A percentile compares a stretch with the other conserved stretches of the same genome.
phyloP scores from a whole-genome alignment of 2,329 filamentous ascomycete genomes.

The Calcarisporium arbuscula region DNA sequence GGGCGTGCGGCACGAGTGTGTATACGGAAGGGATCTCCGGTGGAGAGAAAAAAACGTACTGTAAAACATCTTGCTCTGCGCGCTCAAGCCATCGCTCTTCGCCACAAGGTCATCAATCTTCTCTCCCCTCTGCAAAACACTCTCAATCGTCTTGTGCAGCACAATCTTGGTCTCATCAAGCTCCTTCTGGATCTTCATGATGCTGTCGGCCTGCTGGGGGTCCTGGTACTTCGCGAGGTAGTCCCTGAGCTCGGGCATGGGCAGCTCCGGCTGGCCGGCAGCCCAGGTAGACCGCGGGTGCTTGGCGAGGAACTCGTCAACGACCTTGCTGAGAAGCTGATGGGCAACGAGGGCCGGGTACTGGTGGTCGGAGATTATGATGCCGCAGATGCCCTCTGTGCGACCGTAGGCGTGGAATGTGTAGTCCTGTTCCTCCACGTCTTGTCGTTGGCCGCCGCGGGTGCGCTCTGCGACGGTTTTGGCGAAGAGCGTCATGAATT shows the following conservation, averaged over 20 bases:
- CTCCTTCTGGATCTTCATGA: constrained; percentile 93
- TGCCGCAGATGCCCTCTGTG: constrained; percentile 66
- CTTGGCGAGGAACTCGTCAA: constrained; percentile 78
- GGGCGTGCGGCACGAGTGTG: too few species aligned
- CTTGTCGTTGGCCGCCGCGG: constrained; percentile 71
- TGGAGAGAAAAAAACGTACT: constrained; percentile 37
- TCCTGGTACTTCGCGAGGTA: constrained; percentile 75
- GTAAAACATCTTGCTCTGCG: constrained; percentile 97
- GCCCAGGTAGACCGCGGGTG: constrained; percentile 66
- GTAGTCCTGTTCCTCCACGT: constrained; percentile 76
- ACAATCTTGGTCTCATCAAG: constrained; percentile 97
- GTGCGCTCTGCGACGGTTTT: constrained; percentile 86
- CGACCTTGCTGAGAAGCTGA: constrained; percentile 75
- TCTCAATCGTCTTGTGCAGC: constrained; percentile 93
- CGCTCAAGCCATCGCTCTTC: constrained; percentile 86
- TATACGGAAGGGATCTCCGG: too few species aligned
- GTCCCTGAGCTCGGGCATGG: constrained; percentile 70
- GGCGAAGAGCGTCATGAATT: constrained; percentile 78
- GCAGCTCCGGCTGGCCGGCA: constrained; percentile 44
- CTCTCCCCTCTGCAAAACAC: constrained; percentile 79
- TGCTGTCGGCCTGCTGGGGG: constrained; percentile 81
- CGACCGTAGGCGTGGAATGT: constrained; percentile 74
- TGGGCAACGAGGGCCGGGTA: constrained; percentile 78
- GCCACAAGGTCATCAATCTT: constrained; percentile 92
- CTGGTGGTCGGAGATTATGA: constrained; percentile 71